phyloP scores from a whole-genome alignment of 768 basidiomycete genomes.

The Boletus tomentosulus region DNA sequence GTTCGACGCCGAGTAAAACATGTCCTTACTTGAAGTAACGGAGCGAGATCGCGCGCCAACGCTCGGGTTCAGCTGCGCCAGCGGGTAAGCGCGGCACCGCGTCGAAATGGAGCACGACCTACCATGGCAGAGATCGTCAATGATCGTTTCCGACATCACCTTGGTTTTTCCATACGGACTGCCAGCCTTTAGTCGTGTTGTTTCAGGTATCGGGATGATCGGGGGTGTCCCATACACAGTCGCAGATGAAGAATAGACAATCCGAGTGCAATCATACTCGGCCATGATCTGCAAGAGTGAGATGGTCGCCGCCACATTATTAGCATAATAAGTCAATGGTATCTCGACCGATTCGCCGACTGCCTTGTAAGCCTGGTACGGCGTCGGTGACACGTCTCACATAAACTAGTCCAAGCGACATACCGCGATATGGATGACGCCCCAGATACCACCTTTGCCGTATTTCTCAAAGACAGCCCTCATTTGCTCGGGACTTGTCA shows the following conservation, averaged over 20 bases:
- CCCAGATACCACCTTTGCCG: slow-evolving; percentile 90
- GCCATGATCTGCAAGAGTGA: slow-evolving; percentile 83
- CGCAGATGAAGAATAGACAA: slow-evolving; percentile 97
- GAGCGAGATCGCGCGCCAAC: slow-evolving; percentile 81
- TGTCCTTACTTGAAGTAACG: slow-evolving; percentile 90
- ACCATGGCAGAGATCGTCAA: slow-evolving; percentile 85
- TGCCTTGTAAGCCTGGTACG: slow-evolving; percentile 84
- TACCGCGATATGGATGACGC: slow-evolving; percentile 92
- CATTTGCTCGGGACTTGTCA: slow-evolving; percentile 69
- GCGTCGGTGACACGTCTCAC: not conserved
- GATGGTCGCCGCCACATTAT: slow-evolving; percentile 89
- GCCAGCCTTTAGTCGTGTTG: slow-evolving; percentile 80
- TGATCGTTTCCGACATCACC: slow-evolving; percentile 85
- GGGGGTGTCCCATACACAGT: slow-evolving; percentile 97
- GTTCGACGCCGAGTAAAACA: not conserved
- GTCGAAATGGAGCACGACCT: slow-evolving; percentile 22
- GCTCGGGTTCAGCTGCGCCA: slow-evolving; percentile 55
- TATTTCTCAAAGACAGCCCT: slow-evolving; percentile 79
- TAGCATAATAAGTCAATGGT: slow-evolving; percentile 88
- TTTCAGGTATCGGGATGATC: slow-evolving; percentile 89
- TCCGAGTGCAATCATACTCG: slow-evolving; percentile 74
- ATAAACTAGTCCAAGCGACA: slow-evolving; percentile 29
- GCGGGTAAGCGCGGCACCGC: slow-evolving; percentile 3
- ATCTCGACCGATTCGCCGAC: slow-evolving; percentile 96
- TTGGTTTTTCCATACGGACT: slow-evolving; percentile 97